phyloP scores from a whole-genome alignment of 371 early-diverging fungal genomes.

The Capillidium heterosporum region DNA sequence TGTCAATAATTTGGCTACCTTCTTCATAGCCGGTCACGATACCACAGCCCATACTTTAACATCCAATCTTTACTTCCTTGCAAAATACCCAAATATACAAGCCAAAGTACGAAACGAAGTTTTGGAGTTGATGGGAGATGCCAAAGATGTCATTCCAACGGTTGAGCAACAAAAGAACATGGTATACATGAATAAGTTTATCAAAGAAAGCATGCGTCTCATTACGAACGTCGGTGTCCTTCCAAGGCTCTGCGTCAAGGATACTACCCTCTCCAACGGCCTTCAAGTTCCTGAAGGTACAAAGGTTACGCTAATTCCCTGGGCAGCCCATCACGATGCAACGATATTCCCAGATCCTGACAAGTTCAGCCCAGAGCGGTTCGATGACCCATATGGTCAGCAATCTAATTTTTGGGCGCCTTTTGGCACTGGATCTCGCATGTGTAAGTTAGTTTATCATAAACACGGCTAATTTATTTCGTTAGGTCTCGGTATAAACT shows the following conservation, averaged over 20 bases:
- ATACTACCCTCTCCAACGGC: background rate
- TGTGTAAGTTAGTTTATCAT: background rate
- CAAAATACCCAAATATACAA: constrained; percentile 21
- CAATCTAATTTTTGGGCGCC: background rate
- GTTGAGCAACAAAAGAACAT: background rate
- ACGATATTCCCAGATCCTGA: background rate
- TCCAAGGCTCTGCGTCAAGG: background rate
- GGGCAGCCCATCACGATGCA: background rate
- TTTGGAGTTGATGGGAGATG: background rate
- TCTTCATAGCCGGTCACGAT: constrained; percentile 29
- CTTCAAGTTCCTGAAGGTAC: background rate
- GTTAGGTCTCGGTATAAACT: constrained; percentile 24
- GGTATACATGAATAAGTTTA: background rate
- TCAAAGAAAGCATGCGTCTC: constrained; percentile 4
- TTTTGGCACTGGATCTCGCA: background rate
- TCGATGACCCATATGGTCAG: background rate
- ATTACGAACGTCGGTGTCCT: background rate
- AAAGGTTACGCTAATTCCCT: background rate
- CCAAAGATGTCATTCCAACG: background rate
- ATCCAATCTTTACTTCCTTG: constrained; percentile 17
- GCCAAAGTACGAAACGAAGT: constrained; percentile 22
- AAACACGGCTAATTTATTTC: background rate
- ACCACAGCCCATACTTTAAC: constrained; percentile 28
- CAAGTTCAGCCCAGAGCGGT: background rate
- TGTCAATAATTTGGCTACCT: constrained; percentile 18